A percentile compares a stretch with the other conserved stretches of the same genome.
Conservation (phyloP, 257 asterid species). For the Capsicum rhomboideum region DNA sequence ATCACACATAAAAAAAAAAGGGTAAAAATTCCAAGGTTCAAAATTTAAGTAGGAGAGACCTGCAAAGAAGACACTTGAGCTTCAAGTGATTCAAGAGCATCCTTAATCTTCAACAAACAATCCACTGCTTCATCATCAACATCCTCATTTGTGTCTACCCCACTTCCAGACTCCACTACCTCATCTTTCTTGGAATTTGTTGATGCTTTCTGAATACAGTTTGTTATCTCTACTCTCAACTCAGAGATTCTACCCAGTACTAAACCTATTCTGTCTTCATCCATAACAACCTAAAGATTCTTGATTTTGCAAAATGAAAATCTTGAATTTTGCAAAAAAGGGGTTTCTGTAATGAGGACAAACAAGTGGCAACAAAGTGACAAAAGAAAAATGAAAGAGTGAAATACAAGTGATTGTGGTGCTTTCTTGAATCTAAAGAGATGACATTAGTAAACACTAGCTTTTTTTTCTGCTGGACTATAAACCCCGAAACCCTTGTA, state of each 20-base stretch:
- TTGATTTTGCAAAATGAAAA: neutral
- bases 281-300: slow-evolving; percentile 12
- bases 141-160: neutral
- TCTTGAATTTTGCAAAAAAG: neutral
- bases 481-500: neutral
- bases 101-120: slow-evolving; percentile 54
- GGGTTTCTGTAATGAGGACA: neutral
- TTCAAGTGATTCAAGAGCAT: slow-evolving; percentile 82
- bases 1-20: neutral
- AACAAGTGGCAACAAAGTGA: neutral
- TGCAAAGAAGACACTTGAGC: slow-evolving; percentile 68
- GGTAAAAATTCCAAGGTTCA: neutral
- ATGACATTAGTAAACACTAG: neutral
- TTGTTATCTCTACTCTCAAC: slow-evolving; percentile 29
- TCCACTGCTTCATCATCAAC: slow-evolving; percentile 43
- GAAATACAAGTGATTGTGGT: slow-evolving; percentile 15
- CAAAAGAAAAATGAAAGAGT: neutral
- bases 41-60: slow-evolving; percentile 9
- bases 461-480: neutral
- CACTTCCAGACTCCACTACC: neutral
- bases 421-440: neutral
- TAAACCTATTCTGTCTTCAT: slow-evolving; percentile 34
- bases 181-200: slow-evolving; percentile 2
- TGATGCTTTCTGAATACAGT: slow-evolving; percentile 18
- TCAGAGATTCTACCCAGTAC: slow-evolving; percentile 33